phyloP scores from a whole-genome alignment of 2,329 filamentous ascomycete species.

The Alternaria dauci region DNA sequence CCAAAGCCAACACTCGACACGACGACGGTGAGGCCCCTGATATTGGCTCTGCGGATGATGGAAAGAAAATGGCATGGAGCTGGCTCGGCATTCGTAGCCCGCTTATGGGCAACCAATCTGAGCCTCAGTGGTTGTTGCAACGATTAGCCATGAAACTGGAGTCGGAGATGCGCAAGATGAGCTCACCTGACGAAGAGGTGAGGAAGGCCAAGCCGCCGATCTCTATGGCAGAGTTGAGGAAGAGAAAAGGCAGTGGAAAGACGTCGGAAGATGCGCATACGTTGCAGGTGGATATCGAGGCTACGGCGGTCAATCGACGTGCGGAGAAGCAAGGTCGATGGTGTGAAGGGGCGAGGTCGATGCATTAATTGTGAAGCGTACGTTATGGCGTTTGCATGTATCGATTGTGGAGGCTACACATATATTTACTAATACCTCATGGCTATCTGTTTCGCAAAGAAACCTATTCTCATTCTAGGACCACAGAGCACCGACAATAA shows the following conservation, averaged over 20 bases:
- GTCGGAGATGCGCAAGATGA: constrained; percentile 44
- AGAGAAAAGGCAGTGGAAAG: constrained; percentile 7
- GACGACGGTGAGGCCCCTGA: constrained; percentile 34
- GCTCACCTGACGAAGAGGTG: constrained; percentile 23
- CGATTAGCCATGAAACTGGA: constrained; percentile 67
- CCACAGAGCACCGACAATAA: background rate
- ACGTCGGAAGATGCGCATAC: constrained; percentile 12
- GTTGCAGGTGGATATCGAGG: constrained; percentile 18
- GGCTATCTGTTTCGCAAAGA: background rate
- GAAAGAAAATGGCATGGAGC: constrained; percentile 70
- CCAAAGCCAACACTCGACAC: constrained; percentile 32
- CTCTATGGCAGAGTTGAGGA: constrained; percentile 41
- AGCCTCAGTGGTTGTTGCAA: constrained; percentile 78
- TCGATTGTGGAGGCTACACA: background rate
- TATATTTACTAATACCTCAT: background rate
- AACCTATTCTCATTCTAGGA: background rate
- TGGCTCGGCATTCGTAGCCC: constrained; percentile 77
- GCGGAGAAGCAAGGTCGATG: constrained; percentile 5
- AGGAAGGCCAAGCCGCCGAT: constrained; percentile 42
- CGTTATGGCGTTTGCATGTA: background rate
- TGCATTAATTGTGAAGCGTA: background rate
- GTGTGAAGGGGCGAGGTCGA: constrained; percentile 3
- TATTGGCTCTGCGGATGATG: constrained; percentile 44
- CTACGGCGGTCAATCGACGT: constrained; percentile 17
- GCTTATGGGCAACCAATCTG: constrained; percentile 72